A percentile compares a stretch with the other conserved stretches of the same genome.
These are phyloP conservation scores for Arthrobotrys iridis DNA, from an alignment of 2,329 filamentous ascomycete genomes.

Conservation along the genomic window DNA sequence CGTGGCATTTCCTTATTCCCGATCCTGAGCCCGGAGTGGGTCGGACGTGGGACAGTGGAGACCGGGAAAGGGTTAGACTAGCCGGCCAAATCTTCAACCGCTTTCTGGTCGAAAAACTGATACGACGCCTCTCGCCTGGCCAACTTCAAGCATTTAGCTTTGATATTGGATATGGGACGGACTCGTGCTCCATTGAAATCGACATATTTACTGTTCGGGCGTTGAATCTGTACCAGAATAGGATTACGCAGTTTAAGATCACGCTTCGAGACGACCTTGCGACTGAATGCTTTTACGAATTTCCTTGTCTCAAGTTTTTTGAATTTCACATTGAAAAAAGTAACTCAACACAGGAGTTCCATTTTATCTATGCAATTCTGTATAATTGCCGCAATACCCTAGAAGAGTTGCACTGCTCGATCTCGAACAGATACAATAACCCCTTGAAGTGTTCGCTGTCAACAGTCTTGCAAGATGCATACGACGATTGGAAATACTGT, in stretches of 20 bases:
- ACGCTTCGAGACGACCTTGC: conserved; percentile 11
- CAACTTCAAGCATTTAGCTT: conserved; percentile 20
- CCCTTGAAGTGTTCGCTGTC: neutral
- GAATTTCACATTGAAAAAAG: neutral
- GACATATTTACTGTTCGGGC: conserved; percentile 7
- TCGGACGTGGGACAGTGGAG: neutral
- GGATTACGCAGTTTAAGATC: conserved; percentile 14
- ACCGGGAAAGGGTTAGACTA: neutral
- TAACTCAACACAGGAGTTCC: neutral
- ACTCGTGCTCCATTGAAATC: conserved; percentile 6
- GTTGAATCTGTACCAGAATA: conserved; percentile 15
- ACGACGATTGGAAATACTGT: conserved; percentile 6
- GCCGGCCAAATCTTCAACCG: neutral
- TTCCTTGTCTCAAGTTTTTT: conserved; percentile 26
- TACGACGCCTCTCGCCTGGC: neutral
- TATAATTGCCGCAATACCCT: conserved; percentile 31
- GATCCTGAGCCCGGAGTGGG: neutral
- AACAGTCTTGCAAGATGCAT: conserved; percentile 1
- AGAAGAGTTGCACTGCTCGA: conserved; percentile 10
- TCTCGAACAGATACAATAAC: neutral
- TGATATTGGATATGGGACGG: conserved; percentile 2
- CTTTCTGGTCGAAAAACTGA: neutral
- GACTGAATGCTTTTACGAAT: conserved; percentile 21
- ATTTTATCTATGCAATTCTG: conserved; percentile 27
- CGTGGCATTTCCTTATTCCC: conserved; percentile 14